Conservation (phyloP, 106 monocot genomes). For the Agapanthus africanus region DNA sequence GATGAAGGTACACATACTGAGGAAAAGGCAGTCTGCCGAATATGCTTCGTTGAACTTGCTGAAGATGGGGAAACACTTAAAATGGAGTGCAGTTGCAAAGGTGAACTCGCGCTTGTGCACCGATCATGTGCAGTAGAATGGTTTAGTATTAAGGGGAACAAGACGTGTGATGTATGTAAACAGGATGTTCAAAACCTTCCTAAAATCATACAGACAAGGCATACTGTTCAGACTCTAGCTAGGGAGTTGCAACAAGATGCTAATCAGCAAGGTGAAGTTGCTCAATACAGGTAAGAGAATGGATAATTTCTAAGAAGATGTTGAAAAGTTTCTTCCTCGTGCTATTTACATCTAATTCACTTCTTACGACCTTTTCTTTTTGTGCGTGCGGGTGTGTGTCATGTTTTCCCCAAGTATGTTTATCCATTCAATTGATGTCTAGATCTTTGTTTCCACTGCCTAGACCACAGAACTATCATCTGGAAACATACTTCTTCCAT, state of each 20-base stretch:
- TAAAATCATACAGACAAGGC: conserved; percentile 28
- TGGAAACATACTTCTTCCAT: neutral
- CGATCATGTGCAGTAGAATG: conserved; percentile 81
- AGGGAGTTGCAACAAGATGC: neutral
- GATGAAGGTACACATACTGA: conserved; percentile 30
- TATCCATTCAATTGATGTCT: neutral
- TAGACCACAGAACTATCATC: no score
- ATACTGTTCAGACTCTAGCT: neutral
- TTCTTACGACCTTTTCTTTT: neutral
- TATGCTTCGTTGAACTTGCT: conserved; percentile 67
- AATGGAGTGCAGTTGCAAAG: conserved; percentile 93
- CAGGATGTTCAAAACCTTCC: conserved; percentile 77
- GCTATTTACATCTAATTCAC: neutral
- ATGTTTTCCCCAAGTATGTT: no score
- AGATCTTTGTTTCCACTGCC: neutral
- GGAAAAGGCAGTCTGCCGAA: conserved; percentile 84
- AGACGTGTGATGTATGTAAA: conserved; percentile 81
- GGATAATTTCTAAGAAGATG: neutral
- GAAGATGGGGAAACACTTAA: conserved; percentile 86
- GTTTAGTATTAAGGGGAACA: conserved; percentile 90
- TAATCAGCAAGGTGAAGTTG: neutral
- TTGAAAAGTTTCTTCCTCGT: neutral
- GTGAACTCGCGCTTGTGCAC: conserved; percentile 87
- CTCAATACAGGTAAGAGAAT: neutral
- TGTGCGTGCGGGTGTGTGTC: neutral